Conservation (phyloP, 2,329 filamentous ascomycete genomes). For the Salinomyces thailandicus region DNA sequence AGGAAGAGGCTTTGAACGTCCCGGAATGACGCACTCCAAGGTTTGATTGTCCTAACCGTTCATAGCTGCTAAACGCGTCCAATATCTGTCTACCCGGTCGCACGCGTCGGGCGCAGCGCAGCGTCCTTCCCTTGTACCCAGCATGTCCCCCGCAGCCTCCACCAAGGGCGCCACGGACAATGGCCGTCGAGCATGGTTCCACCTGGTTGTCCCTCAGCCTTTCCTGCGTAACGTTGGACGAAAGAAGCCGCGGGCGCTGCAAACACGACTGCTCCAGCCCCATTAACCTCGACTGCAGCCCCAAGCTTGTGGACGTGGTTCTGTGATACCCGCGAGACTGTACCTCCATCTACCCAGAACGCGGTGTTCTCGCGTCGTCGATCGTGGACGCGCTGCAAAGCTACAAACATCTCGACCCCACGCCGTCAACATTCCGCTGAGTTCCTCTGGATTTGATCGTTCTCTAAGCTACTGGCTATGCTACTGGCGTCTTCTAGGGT, state of each 20-base stretch:
- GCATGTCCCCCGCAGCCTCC: not conserved
- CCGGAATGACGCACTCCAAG: not conserved
- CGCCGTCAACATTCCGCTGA: not conserved
- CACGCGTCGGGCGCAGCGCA: too few relatives aligned
- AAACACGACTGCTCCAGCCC: not conserved
- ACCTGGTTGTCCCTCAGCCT: slow-evolving; percentile 6
- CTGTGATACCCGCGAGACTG: too few relatives aligned
- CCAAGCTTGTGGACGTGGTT: not conserved
- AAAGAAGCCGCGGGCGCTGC: not conserved
- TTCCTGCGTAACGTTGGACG: slow-evolving; percentile 12
- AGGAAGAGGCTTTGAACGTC: too few relatives aligned
- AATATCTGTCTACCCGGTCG: too few relatives aligned
- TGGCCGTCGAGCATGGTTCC: not conserved
- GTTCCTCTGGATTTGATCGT: not conserved
- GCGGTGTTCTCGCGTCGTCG: not conserved
- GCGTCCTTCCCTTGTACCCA: too few relatives aligned
- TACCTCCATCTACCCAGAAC: too few relatives aligned
- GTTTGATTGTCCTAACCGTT: too few relatives aligned
- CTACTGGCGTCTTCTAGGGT: too few relatives aligned
- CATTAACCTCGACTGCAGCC: not conserved
- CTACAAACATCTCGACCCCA: not conserved
- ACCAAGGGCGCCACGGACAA: not conserved
- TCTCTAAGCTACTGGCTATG: too few relatives aligned
- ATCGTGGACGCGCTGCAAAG: not conserved
- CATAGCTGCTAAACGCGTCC: too few relatives aligned